Conservation (phyloP, 768 basidiomycete genomes). For the Lactarius tabidus region DNA sequence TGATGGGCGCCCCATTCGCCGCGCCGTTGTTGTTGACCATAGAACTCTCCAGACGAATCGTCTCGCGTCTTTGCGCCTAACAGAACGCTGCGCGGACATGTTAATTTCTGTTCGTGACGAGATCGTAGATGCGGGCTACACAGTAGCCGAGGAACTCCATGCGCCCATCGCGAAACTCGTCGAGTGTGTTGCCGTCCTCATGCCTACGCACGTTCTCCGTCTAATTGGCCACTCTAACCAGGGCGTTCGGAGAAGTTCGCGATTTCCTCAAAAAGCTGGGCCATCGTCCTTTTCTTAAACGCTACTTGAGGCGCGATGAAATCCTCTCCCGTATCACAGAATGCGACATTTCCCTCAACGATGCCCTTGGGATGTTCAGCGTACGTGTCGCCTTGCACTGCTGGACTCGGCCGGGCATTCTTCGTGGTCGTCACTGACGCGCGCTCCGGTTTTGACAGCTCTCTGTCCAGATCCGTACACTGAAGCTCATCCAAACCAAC, state of each 20-base stretch:
- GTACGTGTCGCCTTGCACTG: constrained; percentile 31
- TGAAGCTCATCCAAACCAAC: constrained; percentile 45
- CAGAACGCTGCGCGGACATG: constrained; percentile 67
- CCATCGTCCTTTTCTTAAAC: constrained; percentile 68
- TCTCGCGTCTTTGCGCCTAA: constrained; percentile 62
- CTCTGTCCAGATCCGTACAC: constrained; percentile 50
- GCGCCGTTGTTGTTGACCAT: not conserved
- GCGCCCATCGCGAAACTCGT: constrained; percentile 49
- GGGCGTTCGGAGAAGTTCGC: constrained; percentile 44
- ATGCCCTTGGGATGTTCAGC: constrained; percentile 55
- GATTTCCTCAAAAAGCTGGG: constrained; percentile 55
- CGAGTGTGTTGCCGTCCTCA: constrained; percentile 37
- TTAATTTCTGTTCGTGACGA: constrained; percentile 62
- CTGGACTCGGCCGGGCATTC: no score
- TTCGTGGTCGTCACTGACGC: not conserved
- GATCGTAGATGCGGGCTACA: constrained; percentile 52
- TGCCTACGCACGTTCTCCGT: constrained; percentile 2
- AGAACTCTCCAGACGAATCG: constrained; percentile 52
- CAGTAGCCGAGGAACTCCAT: constrained; percentile 46
- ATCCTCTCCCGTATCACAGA: constrained; percentile 48
- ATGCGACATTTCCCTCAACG: constrained; percentile 51
- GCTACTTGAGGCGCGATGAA: constrained; percentile 73
- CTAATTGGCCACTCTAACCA: constrained; percentile 21
- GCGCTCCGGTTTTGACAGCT: constrained; percentile 32
- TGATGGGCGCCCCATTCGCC: not conserved